These are phyloP conservation scores for Panus rudis DNA, from an alignment of 768 basidiomycete species.

Conservation along the genomic window DNA sequence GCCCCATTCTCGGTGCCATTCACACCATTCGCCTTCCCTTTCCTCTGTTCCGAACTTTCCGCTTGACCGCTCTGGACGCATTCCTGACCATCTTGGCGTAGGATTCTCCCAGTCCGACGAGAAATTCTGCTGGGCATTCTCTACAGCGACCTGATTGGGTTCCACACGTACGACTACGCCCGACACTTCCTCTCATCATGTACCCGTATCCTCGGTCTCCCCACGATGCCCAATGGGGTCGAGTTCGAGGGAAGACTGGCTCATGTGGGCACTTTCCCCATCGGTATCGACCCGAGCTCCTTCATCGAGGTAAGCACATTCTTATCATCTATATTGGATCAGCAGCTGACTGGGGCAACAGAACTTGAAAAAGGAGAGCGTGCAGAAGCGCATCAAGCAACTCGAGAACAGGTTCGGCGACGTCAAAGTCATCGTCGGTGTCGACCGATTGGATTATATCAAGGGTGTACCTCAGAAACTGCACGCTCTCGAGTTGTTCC, in stretches of 20 bases:
- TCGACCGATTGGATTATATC: constrained; percentile 98
- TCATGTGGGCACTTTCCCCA: constrained; percentile 98
- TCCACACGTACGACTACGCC: constrained; percentile 99
- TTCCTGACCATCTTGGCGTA: no score
- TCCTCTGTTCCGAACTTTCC: no score
- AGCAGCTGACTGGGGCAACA: constrained; percentile 21
- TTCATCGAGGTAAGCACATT: constrained; percentile 64
- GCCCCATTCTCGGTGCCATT: neutral
- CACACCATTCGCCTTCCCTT: neutral
- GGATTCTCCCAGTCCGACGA: constrained; percentile 92
- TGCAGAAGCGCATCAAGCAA: constrained; percentile 72
- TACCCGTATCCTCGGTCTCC: constrained; percentile 89
- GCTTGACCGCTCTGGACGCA: no score
- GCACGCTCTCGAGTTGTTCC: constrained; percentile 93
- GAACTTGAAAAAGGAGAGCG: constrained; percentile 74
- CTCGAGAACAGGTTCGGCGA: constrained; percentile 89
- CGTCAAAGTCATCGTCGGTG: constrained; percentile 96
- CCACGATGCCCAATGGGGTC: constrained; percentile 97
- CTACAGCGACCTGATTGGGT: constrained; percentile 95
- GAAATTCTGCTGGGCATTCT: constrained; percentile 96
- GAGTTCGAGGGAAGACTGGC: constrained; percentile 93
- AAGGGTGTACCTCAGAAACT: constrained; percentile 99
- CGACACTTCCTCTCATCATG: constrained; percentile 99
- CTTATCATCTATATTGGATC: neutral
- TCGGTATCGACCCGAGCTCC: constrained; percentile 92